A percentile compares a stretch with the other conserved stretches of the same genome.
These are phyloP conservation scores for Trichoderma sp. DNA, from an alignment of 2,329 filamentous ascomycete species.

Conservation along the genomic window DNA sequence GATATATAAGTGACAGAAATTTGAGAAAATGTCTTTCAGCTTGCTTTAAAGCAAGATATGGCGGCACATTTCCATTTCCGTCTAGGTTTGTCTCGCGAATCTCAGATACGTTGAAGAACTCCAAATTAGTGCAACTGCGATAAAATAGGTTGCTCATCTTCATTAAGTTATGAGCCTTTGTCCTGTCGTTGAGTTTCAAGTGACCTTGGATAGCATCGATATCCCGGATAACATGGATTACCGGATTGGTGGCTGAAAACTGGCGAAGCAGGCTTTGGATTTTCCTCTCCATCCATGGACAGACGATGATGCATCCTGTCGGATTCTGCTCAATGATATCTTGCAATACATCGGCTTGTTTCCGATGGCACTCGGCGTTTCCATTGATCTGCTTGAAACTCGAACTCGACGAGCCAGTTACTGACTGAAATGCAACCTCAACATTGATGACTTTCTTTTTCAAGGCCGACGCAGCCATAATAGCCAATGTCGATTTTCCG, in stretches of 20 bases:
- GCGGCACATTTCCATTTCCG: neutral
- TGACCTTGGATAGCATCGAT: neutral
- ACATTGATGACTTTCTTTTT: conserved; percentile 13
- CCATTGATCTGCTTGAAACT: conserved; percentile 7
- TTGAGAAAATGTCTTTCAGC: conserved; percentile 11
- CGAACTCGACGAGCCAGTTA: neutral
- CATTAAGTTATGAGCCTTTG: neutral
- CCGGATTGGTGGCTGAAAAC: conserved; percentile 13
- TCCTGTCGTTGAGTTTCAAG: neutral
- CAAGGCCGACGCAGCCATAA: conserved; percentile 9
- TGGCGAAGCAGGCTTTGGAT: neutral
- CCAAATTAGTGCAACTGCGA: conserved; percentile 6
- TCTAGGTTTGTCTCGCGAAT: neutral
- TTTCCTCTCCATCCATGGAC: conserved; percentile 15
- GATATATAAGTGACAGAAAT: conserved; percentile 2
- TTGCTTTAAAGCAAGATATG: conserved; percentile 4
- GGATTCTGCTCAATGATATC: neutral
- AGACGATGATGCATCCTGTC: conserved; percentile 8
- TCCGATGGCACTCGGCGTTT: neutral
- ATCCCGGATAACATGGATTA: conserved; percentile 2
- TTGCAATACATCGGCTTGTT: neutral
- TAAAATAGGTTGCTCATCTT: conserved; percentile 16
- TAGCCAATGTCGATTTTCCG: conserved; percentile 11
- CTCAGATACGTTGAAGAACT: conserved; percentile 13
- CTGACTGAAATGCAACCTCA: conserved; percentile 3